These are phyloP conservation scores for Penicillium sp. DNA, from an alignment of 2,329 filamentous ascomycete genomes.

Conservation along the genomic window DNA sequence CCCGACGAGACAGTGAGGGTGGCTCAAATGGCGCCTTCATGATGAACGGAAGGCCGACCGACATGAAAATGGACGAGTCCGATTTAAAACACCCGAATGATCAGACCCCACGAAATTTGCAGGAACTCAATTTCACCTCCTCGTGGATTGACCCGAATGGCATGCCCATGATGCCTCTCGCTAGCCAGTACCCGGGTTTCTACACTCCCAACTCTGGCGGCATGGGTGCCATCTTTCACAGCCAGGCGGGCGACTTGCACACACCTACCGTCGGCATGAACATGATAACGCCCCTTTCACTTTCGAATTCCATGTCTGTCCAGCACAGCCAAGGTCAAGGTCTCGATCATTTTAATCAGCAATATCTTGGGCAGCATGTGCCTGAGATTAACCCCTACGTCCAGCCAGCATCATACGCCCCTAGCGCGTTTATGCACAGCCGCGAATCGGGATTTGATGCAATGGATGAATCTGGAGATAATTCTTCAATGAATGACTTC, in stretches of 20 bases:
- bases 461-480: constrained; percentile 67
- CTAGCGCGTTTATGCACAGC: constrained; percentile 71
- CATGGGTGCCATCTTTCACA: constrained; percentile 73
- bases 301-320: constrained; percentile 66
- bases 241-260: constrained; percentile 80
- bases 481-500: constrained; percentile 61
- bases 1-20: constrained; percentile 44
- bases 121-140: constrained; percentile 87
- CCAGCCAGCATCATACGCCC: constrained; percentile 63
- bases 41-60: constrained; percentile 34
- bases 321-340: constrained; percentile 58
- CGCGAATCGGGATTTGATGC: constrained; percentile 77
- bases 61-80: constrained; percentile 45
- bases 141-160: constrained; percentile 84
- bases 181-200: constrained; percentile 76
- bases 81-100: constrained; percentile 69
- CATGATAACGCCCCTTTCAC: constrained; percentile 76
- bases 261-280: constrained; percentile 73
- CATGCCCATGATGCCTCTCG: constrained; percentile 74
- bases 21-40: constrained; percentile 19
- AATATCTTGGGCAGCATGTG: constrained; percentile 57
- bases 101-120: constrained; percentile 73
- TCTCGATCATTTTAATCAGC: constrained; percentile 65
- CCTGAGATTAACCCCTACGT: constrained; percentile 71
- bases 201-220: constrained; percentile 86